These are phyloP conservation scores for Chytriomyces sp. DNA, from an alignment of 192 early-diverging fungal genomes.

Conservation along the genomic window DNA sequence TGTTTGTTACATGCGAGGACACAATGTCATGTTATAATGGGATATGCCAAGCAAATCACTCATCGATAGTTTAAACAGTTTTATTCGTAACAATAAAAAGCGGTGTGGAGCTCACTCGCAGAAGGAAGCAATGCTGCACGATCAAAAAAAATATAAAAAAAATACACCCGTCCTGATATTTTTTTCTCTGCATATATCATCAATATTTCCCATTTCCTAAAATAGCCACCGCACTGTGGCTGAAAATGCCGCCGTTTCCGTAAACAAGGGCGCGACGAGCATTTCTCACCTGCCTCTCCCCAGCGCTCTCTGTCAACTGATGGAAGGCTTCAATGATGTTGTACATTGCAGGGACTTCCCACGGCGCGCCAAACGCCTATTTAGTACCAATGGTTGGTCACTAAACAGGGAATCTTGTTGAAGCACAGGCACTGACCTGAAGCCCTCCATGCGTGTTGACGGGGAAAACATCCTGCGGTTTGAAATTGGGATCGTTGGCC, in stretches of 20 bases:
- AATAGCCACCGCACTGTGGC: constrained; percentile 42
- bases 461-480: constrained; percentile 49
- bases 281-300: constrained; percentile 36
- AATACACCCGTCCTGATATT: too few relatives aligned
- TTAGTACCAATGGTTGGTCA: neutral
- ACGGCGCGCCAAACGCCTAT: constrained; percentile 52
- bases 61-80: too few relatives aligned
- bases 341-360: constrained; percentile 56
- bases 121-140: too few relatives aligned
- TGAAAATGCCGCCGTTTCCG: constrained; percentile 53
- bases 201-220: constrained; percentile 35
- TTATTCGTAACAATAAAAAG: too few relatives aligned
- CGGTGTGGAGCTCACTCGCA: too few relatives aligned
- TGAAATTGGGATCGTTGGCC: constrained; percentile 29
- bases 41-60: too few relatives aligned
- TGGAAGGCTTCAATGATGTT: constrained; percentile 48
- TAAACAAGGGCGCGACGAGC: constrained; percentile 47
- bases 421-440: neutral
- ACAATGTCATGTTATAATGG: too few relatives aligned
- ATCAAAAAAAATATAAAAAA: too few relatives aligned
- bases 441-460: constrained; percentile 53
- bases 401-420: too few relatives aligned
- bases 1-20: too few relatives aligned
- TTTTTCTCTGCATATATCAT: too few relatives aligned
- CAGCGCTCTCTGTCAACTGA: constrained; percentile 40